Evolutionary conservation across 179 eudicot genomes (phyloP).

Genomic region (Pouteria campechiana): DNA sequence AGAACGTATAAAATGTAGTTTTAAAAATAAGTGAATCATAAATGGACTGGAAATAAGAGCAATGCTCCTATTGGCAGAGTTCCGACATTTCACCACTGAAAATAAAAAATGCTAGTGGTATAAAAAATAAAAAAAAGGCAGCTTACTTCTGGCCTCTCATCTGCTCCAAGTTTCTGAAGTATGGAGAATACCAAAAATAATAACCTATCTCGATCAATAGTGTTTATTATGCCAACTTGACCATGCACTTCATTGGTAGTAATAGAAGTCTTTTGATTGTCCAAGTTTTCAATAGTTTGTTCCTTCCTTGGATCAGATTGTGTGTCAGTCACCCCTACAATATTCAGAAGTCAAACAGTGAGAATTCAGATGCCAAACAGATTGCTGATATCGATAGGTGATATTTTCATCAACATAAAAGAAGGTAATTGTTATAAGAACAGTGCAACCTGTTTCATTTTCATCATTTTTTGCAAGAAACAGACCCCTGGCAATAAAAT

Average conservation of each 20-base stretch:
- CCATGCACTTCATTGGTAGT: constrained; percentile 16
- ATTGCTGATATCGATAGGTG: too few relatives aligned
- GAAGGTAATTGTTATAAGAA: background rate
- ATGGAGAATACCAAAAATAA: constrained; percentile 70
- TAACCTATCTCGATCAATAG: constrained; percentile 59
- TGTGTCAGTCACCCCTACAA: constrained; percentile 14
- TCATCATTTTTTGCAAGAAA: constrained; percentile 23
- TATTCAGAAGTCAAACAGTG: too few relatives aligned
- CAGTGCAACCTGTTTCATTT: constrained; percentile 24
- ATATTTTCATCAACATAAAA: too few relatives aligned
- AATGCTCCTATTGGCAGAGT: too few relatives aligned
- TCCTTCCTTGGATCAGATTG: constrained; percentile 14
- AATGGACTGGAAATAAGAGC: too few relatives aligned
- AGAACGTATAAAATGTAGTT: too few relatives aligned
- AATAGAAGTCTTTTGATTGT: constrained; percentile 14
- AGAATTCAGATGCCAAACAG: too few relatives aligned
- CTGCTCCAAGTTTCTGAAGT: constrained; percentile 88
- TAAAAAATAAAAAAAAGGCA: constrained; percentile 4
- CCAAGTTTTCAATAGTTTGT: constrained; percentile 27
- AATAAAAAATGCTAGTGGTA: too few relatives aligned
- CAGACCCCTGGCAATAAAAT: constrained; percentile 82
- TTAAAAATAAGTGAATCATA: too few relatives aligned
- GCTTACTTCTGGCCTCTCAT: constrained; percentile 96
- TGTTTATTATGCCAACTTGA: constrained; percentile 29
- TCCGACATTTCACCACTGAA: too few relatives aligned